Base-by-base conservation (phyloP, 805 yeast species). In the Pichia gijzeniarum region DNA sequence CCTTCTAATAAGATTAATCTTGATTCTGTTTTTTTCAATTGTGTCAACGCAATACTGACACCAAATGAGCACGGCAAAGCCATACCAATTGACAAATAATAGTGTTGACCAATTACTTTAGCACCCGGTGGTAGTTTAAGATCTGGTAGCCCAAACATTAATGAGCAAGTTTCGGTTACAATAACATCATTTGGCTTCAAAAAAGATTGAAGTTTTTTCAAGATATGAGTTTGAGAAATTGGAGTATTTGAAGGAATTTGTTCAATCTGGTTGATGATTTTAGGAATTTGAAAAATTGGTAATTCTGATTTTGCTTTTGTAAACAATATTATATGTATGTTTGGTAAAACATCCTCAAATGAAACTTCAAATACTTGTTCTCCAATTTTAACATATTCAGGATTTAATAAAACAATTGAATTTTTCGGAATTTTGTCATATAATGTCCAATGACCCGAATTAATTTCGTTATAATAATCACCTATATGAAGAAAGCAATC, bases 21-120 rank as follows among this genome's bases (percentile, higher is more conserved):
- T 3, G 56, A 42, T 35, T 56, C 55, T 12, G 55, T 51, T 5
- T 40, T 35, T 36, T 55, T 58, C 40, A 72, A 53, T 56, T 85
- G 95, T 41, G 73, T 70, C 65, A 76, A 68, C 0, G 91, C 96
- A 45, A 85, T 67, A 17, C 86, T 80, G 21, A 82, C 84, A 41
- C 97, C 97, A 47, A 90, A 73, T 4, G 93, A 74, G 10, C 90
- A 85, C 2, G 96, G 96, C 22, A 90, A 68, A 0, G 95, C 91
- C 68, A 78, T 85, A 5, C 97, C 97, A 55, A 90, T 90, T 2
- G 95, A 86, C 7, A 89, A 76, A 59, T 82, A 90, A 58, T 82
- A 85, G 18, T 80, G 75, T 65, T 87, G 95, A 2, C 87, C 74
- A 33, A 82, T 68, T 43, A 71, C 67, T 42, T 67, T 68, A 25